phyloP scores from a whole-genome alignment of 495 filamentous ascomycete genomes.

The Trichoderma virens region DNA sequence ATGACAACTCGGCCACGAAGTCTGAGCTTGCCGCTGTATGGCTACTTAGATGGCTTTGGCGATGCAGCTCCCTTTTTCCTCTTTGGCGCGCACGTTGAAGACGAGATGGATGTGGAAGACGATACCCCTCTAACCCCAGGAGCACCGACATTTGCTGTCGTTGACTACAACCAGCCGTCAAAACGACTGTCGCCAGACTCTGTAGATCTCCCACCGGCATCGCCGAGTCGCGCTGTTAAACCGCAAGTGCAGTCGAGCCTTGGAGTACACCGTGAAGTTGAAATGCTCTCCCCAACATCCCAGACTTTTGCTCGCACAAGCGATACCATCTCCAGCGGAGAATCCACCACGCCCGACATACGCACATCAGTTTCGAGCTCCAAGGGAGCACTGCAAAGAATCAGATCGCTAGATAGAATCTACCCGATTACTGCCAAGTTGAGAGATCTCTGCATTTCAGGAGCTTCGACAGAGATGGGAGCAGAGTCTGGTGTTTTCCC shows the following conservation, averaged over 20 bases:
- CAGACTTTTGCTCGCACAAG: not conserved
- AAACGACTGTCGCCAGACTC: not conserved
- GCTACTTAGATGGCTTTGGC: conserved; percentile 21
- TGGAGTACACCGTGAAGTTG: not conserved
- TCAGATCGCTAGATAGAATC: conserved; percentile 7
- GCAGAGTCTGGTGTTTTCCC: not conserved
- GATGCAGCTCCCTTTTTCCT: conserved; percentile 22
- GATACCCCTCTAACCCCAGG: not conserved
- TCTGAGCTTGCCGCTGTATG: conserved; percentile 26
- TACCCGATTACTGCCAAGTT: conserved; percentile 1
- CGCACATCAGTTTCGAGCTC: not conserved
- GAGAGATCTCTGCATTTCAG: conserved; percentile 2
- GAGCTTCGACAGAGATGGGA: not conserved
- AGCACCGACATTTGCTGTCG: not conserved
- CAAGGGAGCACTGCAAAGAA: not conserved
- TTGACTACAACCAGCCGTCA: conserved; percentile 4
- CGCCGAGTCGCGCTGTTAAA: conserved; percentile 17
- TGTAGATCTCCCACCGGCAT: not conserved
- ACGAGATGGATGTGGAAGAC: conserved; percentile 10
- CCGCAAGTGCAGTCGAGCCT: conserved; percentile 6
- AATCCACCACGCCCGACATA: not conserved
- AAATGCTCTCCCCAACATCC: not conserved
- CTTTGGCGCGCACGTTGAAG: conserved; percentile 18
- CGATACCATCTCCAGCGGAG: not conserved
- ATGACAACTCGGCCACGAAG: conserved; percentile 25